Conservation (phyloP, 2,329 filamentous ascomycete species). For the Pseudocercospora vitis region DNA sequence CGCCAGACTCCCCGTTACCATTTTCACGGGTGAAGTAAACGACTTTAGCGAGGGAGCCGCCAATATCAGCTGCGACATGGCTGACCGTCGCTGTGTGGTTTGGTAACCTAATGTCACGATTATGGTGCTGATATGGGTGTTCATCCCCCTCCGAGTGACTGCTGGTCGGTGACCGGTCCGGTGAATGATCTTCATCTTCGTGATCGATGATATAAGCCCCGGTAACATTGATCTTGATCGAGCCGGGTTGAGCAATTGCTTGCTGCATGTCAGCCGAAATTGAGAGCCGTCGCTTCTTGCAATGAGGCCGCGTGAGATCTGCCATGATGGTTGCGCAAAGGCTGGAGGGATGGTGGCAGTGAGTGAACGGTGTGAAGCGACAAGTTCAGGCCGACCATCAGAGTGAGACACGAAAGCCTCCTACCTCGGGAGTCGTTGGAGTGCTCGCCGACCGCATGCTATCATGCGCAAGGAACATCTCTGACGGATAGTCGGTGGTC, state of each 20-base stretch:
- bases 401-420: background rate
- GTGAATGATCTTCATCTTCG: slow-evolving; percentile 48
- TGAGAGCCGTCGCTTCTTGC: slow-evolving; percentile 31
- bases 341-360: background rate
- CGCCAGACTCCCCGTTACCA: slow-evolving; percentile 65
- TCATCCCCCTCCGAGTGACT: slow-evolving; percentile 44
- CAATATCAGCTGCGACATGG: slow-evolving; percentile 97
- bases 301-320: slow-evolving; percentile 15
- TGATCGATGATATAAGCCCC: slow-evolving; percentile 96
- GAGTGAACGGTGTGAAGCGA: slow-evolving; percentile 1
- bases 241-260: slow-evolving; percentile 60
- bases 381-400: background rate
- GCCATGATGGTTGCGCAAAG: slow-evolving; percentile 13
- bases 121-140: slow-evolving; percentile 67
- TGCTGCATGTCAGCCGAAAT: slow-evolving; percentile 47
- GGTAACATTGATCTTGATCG: slow-evolving; percentile 92
- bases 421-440: slow-evolving; percentile 5
- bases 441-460: slow-evolving; percentile 4
- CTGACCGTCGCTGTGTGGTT: slow-evolving; percentile 94
- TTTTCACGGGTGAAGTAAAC: slow-evolving; percentile 92
- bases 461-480: background rate
- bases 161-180: slow-evolving; percentile 44
- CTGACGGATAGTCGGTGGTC: too few species aligned
- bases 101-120: slow-evolving; percentile 90
- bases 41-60: slow-evolving; percentile 90